phyloP scores from a whole-genome alignment of 1,284 basidiomycete species.

The Pholiota adiposa region DNA sequence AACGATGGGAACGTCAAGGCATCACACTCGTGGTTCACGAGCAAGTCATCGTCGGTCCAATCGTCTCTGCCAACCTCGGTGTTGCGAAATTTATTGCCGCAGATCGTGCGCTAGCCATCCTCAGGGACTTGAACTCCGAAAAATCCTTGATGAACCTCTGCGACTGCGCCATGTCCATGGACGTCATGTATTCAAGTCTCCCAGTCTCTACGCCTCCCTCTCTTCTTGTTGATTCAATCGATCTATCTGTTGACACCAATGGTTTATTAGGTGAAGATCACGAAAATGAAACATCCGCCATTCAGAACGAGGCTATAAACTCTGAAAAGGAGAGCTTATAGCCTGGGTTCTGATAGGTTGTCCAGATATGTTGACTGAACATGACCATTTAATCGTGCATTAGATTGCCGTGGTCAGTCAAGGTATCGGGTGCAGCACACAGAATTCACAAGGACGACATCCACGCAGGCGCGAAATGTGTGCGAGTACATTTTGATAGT shows the following conservation, averaged over 20 bases:
- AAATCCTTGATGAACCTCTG: constrained; percentile 55
- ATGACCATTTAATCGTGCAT: constrained; percentile 21
- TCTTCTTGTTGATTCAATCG: not conserved
- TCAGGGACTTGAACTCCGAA: constrained; percentile 51
- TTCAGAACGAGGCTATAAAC: not conserved
- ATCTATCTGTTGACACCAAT: not conserved
- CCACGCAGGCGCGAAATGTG: not conserved
- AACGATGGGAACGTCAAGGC: constrained; percentile 50
- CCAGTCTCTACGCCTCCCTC: not conserved
- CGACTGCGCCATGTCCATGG: constrained; percentile 43
- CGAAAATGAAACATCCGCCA: constrained; percentile 14
- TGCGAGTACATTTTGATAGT: no score
- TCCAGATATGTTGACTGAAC: constrained; percentile 25
- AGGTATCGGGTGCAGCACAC: constrained; percentile 20
- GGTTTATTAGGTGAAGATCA: constrained; percentile 18
- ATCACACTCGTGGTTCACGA: constrained; percentile 63
- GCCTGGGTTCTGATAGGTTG: not conserved
- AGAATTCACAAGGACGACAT: not conserved
- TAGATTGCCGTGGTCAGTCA: constrained; percentile 23
- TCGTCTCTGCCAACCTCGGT: constrained; percentile 54
- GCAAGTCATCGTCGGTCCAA: constrained; percentile 58
- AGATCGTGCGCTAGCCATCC: constrained; percentile 55
- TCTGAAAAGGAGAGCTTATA: not conserved
- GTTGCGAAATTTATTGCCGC: constrained; percentile 70
- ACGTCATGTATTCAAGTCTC: not conserved